Conservation (phyloP, 306 rosid species). For the Quercus aquifolioides region DNA sequence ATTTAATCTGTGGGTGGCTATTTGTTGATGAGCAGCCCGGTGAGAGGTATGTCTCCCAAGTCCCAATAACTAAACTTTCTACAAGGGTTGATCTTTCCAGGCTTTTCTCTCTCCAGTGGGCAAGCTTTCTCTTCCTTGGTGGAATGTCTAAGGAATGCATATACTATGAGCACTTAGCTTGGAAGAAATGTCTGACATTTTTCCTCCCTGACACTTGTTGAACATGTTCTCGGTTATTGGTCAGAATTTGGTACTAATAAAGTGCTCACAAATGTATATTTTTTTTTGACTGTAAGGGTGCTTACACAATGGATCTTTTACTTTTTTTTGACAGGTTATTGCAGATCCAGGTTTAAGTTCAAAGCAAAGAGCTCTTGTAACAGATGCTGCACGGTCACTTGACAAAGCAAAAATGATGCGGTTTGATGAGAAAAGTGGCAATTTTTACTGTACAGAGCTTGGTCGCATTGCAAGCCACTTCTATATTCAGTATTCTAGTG, state of each 20-base stretch:
- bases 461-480: slow-evolving; percentile 99
- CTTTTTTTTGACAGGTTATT: slow-evolving; percentile 56
- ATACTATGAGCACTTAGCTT: not conserved
- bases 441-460: slow-evolving; percentile 97
- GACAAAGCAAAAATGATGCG: slow-evolving; percentile 99
- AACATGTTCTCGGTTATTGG: not conserved
- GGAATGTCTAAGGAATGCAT: not conserved
- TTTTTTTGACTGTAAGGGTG: not conserved
- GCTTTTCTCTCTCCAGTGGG: not conserved
- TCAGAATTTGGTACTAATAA: not conserved
- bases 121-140: not conserved
- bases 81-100: not conserved
- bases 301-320: slow-evolving; percentile 18
- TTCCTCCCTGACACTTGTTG: not conserved
- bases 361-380: slow-evolving; percentile 84
- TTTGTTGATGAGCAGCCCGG: not conserved
- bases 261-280: not conserved
- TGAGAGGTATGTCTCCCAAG: not conserved
- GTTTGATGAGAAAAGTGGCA: slow-evolving; percentile 98
- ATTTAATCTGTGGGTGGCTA: not conserved
- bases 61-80: not conserved
- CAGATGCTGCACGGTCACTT: slow-evolving; percentile 94
- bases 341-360: slow-evolving; percentile 83
- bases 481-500: slow-evolving; percentile 95
- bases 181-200: too few relatives aligned